Evolutionary conservation across 1,139 yeast species (phyloP).

Genomic region (Yamadazyma atmosphaerica): DNA sequence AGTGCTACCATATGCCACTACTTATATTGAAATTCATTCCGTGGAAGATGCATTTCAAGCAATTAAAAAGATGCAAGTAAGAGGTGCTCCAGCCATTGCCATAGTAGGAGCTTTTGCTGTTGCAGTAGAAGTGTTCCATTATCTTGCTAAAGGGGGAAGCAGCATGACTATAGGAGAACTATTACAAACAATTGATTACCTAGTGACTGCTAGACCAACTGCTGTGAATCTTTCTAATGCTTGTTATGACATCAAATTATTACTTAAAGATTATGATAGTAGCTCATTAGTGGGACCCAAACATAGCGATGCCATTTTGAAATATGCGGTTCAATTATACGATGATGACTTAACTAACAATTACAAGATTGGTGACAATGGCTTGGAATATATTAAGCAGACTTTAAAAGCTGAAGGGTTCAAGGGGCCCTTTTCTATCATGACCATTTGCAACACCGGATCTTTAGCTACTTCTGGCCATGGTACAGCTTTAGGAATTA

Average conservation of each 20-base stretch:
- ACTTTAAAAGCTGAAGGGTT: slow-evolving; percentile 49
- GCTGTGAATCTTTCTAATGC: slow-evolving; percentile 92
- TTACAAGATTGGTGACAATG: slow-evolving; percentile 74
- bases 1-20: slow-evolving; percentile 74
- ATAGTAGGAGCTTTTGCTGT: slow-evolving; percentile 87
- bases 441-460: slow-evolving; percentile 86
- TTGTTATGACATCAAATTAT: slow-evolving; percentile 53
- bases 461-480: slow-evolving; percentile 96
- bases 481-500: slow-evolving; percentile 93
- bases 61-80: slow-evolving; percentile 86
- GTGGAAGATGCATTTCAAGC: slow-evolving; percentile 78
- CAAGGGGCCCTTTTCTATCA: slow-evolving; percentile 69
- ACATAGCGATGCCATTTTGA: slow-evolving; percentile 40
- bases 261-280: slow-evolving; percentile 18
- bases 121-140: slow-evolving; percentile 60
- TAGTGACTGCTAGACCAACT: slow-evolving; percentile 85
- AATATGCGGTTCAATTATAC: slow-evolving; percentile 60
- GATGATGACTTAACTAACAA: slow-evolving; percentile 79
- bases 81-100: slow-evolving; percentile 99
- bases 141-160: slow-evolving; percentile 12
- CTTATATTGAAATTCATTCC: slow-evolving; percentile 58
- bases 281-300: slow-evolving; percentile 21
- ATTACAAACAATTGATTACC: slow-evolving; percentile 53
- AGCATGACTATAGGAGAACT: slow-evolving; percentile 34
- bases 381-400: slow-evolving; percentile 64